Evolutionary conservation across 768 basidiomycete genomes (phyloP), one percentile per base, ranked within the genome.

Genomic region (Auricularia sp.): DNA sequence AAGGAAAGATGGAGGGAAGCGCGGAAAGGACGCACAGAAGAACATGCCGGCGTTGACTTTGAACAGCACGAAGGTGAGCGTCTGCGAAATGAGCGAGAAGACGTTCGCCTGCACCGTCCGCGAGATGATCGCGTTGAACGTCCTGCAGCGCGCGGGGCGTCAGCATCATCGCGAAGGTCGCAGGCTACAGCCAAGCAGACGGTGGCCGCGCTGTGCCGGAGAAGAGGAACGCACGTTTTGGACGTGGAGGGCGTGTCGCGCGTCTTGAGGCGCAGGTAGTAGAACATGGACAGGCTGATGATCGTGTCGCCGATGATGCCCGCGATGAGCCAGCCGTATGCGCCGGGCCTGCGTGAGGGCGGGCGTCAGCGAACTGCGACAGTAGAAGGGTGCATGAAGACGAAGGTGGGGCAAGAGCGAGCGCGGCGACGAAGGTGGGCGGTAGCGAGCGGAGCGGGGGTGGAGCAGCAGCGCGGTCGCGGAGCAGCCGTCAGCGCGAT

Each of bases 241-340:
- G 18, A 18, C 14, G 8, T 8, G 47, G 10, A 13, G 47, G 47
- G 47, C 47, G 47, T 51, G 18, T 51, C 47, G 47, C 47, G 47
- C 47, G 47, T 51, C 47, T 51, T 51, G 21, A 59, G 11, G 56
- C 56, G 56, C 56, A 59, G 29, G 56, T 29, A 59, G 24, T 34
- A 59, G 56, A 59, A 59, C 29, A 59, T 29, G 29, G 56, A 59
- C 16, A 10, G 8, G 29, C 16, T 29, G 56, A 59, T 59, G 34
- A 59, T 59, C 11, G 34, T 8, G 29, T 59, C 56, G 56, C 56
- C 56, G 56, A 59, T 59, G 56, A 59, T 59, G 56, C 56, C 56
- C 34, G 56, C 24, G 56, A 35, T 35, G 24, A 35, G 29, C 56
- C 56, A 59, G 24, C 56, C 56, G 56, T 59, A 59, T 4, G 29